A percentile compares a stretch with the other conserved stretches of the same genome.
Evolutionary conservation across 2,329 filamentous ascomycete genomes (phyloP).

Genomic region (Colletotrichum musicola): DNA sequence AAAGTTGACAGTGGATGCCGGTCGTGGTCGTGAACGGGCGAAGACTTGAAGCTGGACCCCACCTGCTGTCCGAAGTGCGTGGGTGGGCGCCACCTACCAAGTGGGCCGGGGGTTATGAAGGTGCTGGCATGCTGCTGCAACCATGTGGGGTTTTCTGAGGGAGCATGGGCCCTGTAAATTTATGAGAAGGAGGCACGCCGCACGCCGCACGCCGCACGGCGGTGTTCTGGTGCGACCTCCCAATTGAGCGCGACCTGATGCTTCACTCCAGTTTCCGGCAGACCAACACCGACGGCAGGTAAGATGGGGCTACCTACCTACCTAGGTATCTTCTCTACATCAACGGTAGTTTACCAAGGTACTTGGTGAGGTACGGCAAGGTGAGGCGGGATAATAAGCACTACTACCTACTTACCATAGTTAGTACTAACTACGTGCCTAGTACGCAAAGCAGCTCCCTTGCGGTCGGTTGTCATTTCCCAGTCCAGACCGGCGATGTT

Average conservation of each 20-base stretch:
- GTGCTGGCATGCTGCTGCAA: conserved; percentile 13
- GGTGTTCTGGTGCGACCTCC: conserved; percentile 22
- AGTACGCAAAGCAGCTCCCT: too few species aligned
- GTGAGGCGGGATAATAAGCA: too few species aligned
- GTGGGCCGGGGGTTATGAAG: conserved; percentile 14
- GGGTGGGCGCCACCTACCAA: conserved; percentile 18
- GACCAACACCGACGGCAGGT: too few species aligned
- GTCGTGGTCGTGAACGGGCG: not conserved
- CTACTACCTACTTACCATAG: too few species aligned
- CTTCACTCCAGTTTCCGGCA: not conserved
- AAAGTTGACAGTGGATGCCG: conserved; percentile 7
- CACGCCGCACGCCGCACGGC: not conserved
- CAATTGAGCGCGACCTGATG: not conserved
- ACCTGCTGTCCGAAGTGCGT: not conserved
- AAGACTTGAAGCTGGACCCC: too few species aligned
- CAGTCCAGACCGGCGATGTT: too few species aligned
- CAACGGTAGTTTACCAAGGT: too few species aligned
- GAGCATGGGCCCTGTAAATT: conserved; percentile 31
- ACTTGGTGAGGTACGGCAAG: too few species aligned
- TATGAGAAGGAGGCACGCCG: conserved; percentile 23
- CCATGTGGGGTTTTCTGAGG: conserved; percentile 29
- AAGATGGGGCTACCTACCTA: too few species aligned
- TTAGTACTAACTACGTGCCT: too few species aligned
- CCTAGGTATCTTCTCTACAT: too few species aligned
- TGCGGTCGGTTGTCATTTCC: too few species aligned